Evolutionary conservation across 2,329 filamentous ascomycete species (phyloP), one percentile per base, ranked within the genome.

Genomic region (Fusarium sp.): DNA sequence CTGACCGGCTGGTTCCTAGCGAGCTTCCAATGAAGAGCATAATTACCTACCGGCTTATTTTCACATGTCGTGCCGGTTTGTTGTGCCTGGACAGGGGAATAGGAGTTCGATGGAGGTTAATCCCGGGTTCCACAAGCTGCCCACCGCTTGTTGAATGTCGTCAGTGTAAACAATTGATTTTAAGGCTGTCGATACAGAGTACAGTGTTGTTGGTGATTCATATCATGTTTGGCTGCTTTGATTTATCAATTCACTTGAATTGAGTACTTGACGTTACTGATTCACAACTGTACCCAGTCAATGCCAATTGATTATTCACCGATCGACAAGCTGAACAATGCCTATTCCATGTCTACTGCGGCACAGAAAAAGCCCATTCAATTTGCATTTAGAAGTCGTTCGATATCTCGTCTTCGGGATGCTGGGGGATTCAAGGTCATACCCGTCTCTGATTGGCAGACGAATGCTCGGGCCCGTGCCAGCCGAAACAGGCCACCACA

Each of bases 391-490:
- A 35, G 31, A 55, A 33, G 68, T 73, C 71, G 66, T 73, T 73
- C 71, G 70, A 73, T 73, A 59, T 62, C 49, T 70, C 59, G 70
- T 73, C 64, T 69, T 64, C 46, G 55, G 66, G 55, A 73, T 61
- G 46, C 60, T 46, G 56, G 70, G 56, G 56, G 58, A 70, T 66
- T 42, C 57, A 24, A 67, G 55, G 31, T 9, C 22, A 24, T 29
- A 22, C 17, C 31, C 16, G 35, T 33, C 53, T 17, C 20, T 44
- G 11, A 73, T 73, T 73, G 71, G 71, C 20, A 51, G 60, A 71
- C 67, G 59, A 51, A n/a, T 44, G 44, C 56, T 67, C 70, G 63
- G 70, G 60, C 44, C 31, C 33, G 62, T 51, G 58, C 56, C 31
- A 73, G 56, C 70, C 67, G 70, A 57, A 68, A 60, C 70, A 73